Evolutionary conservation across 768 basidiomycete genomes (phyloP).

Genomic region (Tulasnella sp.): DNA sequence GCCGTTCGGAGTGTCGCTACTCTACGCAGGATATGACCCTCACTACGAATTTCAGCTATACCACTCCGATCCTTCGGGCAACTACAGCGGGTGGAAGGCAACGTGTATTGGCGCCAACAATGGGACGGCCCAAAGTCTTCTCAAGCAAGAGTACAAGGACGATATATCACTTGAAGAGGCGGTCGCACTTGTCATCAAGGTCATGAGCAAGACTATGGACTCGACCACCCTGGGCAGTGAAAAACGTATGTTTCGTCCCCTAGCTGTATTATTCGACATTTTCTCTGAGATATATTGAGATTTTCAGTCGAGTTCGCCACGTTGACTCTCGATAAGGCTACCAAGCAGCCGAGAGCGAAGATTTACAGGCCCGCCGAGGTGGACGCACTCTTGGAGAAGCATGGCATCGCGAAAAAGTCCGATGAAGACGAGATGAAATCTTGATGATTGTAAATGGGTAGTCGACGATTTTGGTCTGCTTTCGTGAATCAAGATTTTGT

Average conservation of each 20-base stretch:
- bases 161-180: constrained; percentile 86
- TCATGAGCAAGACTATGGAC: constrained; percentile 99
- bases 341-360: constrained; percentile 76
- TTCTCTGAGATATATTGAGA: neutral
- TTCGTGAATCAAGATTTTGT: too few relatives aligned
- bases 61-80: constrained; percentile 96
- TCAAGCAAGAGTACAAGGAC: constrained; percentile 99
- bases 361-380: constrained; percentile 86
- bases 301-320: constrained; percentile 82
- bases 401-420: constrained; percentile 80
- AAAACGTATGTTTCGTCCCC: constrained; percentile 54
- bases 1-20: constrained; percentile 93
- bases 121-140: constrained; percentile 84
- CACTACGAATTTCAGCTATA: constrained; percentile 96
- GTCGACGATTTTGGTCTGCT: too few relatives aligned
- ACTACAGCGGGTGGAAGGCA: constrained; percentile 97
- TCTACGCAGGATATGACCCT: constrained; percentile 95
- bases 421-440: constrained; percentile 73
- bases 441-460: neutral
- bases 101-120: constrained; percentile 99
- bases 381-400: constrained; percentile 64
- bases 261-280: neutral
- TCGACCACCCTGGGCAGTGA: constrained; percentile 93
- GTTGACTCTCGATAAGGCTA: constrained; percentile 68
- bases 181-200: constrained; percentile 79